phyloP scores from a whole-genome alignment of 352 stramenopile species.

The Globisporangium paddicum region DNA sequence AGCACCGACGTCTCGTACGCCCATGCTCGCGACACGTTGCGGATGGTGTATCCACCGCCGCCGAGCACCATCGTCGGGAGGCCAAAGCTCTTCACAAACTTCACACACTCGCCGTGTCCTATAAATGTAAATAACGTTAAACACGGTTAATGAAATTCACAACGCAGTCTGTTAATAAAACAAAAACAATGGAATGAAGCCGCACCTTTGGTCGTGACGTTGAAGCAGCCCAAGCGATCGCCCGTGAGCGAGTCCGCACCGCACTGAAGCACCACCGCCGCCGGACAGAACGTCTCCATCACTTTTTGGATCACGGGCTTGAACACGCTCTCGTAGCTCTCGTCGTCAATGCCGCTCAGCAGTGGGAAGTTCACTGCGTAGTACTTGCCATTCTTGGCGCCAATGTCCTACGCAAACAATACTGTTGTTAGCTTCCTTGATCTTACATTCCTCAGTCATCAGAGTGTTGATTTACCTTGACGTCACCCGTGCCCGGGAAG shows the following conservation, averaged over 20 bases:
- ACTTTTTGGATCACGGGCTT: slow-evolving; percentile 95
- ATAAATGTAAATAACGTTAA: too few relatives aligned
- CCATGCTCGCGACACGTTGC: slow-evolving; percentile 93
- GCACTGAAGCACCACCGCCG: slow-evolving; percentile 99
- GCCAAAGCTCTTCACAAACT: slow-evolving; percentile 96
- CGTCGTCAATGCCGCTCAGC: slow-evolving; percentile 98
- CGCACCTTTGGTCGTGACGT: slow-evolving; percentile 92
- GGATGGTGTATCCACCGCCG: slow-evolving; percentile 97
- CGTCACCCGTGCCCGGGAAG: slow-evolving; percentile 94
- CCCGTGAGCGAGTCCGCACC: slow-evolving; percentile 98
- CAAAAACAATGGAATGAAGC: too few relatives aligned
- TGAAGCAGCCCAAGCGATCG: slow-evolving; percentile 98
- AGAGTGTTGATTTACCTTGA: slow-evolving; percentile 58
- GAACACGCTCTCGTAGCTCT: slow-evolving; percentile 90
- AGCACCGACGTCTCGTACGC: slow-evolving; percentile 97
- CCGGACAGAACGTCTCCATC: slow-evolving; percentile 95
- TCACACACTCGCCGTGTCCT: slow-evolving; percentile 95
- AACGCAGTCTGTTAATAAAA: too few relatives aligned
- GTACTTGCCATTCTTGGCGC: slow-evolving; percentile 92
- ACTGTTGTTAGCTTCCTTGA: too few relatives aligned
- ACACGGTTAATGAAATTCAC: too few relatives aligned
- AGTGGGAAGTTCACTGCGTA: slow-evolving; percentile 99
- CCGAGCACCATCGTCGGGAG: slow-evolving; percentile 96
- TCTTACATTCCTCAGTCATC: too few relatives aligned
- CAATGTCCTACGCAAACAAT: slow-evolving; percentile 37